phyloP scores from a whole-genome alignment of 2,329 filamentous ascomycete genomes.

The Annulohypoxylon truncatum region DNA sequence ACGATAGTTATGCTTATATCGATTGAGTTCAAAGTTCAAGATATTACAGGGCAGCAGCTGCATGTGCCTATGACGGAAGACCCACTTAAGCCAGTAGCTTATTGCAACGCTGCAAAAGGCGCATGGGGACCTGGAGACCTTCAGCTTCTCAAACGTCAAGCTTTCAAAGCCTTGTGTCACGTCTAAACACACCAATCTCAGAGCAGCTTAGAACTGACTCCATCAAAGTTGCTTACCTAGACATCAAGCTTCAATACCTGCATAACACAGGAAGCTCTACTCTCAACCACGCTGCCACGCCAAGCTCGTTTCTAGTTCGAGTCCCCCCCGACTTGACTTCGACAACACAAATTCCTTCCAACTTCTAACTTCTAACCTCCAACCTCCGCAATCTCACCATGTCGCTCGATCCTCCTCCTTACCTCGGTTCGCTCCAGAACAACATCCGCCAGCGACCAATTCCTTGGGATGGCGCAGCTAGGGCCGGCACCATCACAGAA shows the following conservation, averaged over 20 bases:
- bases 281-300: conserved; percentile 7
- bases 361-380: conserved; percentile 25
- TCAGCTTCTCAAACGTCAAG: conserved; percentile 9
- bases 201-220: conserved; percentile 6
- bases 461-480: conserved; percentile 96
- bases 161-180: conserved; percentile 25
- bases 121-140: conserved; percentile 31
- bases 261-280: conserved; percentile 1
- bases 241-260: neutral
- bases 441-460: conserved; percentile 97
- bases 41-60: neutral
- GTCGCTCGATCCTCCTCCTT: conserved; percentile 92
- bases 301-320: conserved; percentile 15
- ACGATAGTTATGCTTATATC: neutral
- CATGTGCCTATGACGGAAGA: conserved; percentile 38
- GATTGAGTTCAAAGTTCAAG: neutral
- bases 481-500: conserved; percentile 93
- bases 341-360: conserved; percentile 40
- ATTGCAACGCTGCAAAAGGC: conserved; percentile 33
- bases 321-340: conserved; percentile 7
- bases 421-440: conserved; percentile 87
- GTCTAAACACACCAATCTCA: conserved; percentile 10
- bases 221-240: neutral
- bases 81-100: conserved; percentile 33
- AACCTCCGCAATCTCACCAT: conserved; percentile 60